Evolutionary conservation across 2,329 filamentous ascomycete genomes (phyloP).

Genomic region (Simplicillium aogashimaense): DNA sequence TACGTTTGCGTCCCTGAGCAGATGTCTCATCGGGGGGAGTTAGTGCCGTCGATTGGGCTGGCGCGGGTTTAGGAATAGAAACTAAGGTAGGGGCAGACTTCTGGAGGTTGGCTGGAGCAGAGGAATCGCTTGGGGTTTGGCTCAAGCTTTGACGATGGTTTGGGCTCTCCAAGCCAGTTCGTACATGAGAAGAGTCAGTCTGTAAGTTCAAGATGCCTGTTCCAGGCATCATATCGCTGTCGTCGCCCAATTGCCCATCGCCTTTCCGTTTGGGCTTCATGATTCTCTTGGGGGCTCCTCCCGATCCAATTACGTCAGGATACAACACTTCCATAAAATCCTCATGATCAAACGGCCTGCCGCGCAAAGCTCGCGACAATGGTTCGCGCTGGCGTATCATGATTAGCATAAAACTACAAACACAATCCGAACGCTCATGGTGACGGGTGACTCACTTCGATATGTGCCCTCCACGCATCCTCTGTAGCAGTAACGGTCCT

Average conservation of each 20-base stretch:
- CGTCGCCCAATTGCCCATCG: conserved; percentile 34
- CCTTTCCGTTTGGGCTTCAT: conserved; percentile 43
- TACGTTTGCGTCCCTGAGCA: conserved; percentile 33
- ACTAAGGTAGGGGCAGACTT: conserved; percentile 7
- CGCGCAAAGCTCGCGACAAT: conserved; percentile 44
- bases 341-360: conserved; percentile 50
- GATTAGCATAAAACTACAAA: not conserved
- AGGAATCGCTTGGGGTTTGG: not conserved
- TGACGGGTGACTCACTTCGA: conserved; percentile 34
- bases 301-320: conserved; percentile 49
- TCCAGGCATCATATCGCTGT: conserved; percentile 36
- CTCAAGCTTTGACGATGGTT: no score
- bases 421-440: not conserved
- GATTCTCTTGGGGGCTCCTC: conserved; percentile 48
- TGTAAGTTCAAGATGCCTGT: conserved; percentile 35
- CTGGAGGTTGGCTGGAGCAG: conserved; percentile 10
- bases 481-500: conserved; percentile 45
- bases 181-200: conserved; percentile 14
- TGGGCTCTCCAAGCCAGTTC: conserved; percentile 1
- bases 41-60: conserved; percentile 27
- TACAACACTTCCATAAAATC: conserved; percentile 52
- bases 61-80: not conserved
- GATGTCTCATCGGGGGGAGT: conserved; percentile 45
- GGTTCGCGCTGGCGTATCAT: conserved; percentile 39
- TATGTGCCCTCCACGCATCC: conserved; percentile 46